phyloP scores from a whole-genome alignment of 1,284 basidiomycete genomes.

The Pterulicium gracile region DNA sequence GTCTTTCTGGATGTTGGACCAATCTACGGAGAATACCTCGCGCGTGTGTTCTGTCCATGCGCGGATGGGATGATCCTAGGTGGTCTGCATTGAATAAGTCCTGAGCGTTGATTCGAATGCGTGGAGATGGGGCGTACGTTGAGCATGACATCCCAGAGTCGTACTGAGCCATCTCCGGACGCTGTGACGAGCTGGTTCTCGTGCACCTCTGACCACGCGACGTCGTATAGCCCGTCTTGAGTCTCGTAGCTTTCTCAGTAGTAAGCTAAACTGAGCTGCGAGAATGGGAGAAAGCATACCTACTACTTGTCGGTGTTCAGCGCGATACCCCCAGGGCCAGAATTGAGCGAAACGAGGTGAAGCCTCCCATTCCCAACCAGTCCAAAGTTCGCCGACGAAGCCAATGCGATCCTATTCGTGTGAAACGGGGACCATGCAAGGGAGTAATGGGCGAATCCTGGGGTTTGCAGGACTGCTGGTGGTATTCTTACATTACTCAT shows the following conservation, averaged over 20 bases:
- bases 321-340: constrained; percentile 31
- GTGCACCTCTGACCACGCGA: constrained; percentile 89
- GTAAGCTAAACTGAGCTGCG: too few relatives aligned
- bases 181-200: constrained; percentile 90
- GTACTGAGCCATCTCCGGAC: constrained; percentile 87
- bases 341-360: constrained; percentile 51
- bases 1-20: constrained; percentile 93
- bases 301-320: constrained; percentile 61
- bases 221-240: constrained; percentile 87
- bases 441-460: constrained; percentile 82
- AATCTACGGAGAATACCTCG: constrained; percentile 93
- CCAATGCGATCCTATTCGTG: constrained; percentile 71
- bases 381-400: constrained; percentile 90
- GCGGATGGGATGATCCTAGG: constrained; percentile 78
- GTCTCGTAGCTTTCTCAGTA: constrained; percentile 85
- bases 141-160: constrained; percentile 85
- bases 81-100: constrained; percentile 18
- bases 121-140: constrained; percentile 50
- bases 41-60: constrained; percentile 91
- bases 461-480: constrained; percentile 53
- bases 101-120: neutral
- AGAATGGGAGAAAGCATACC: constrained; percentile 17
- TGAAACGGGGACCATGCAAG: constrained; percentile 92
- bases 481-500: constrained; percentile 35
- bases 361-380: constrained; percentile 90